Evolutionary conservation across 2,329 filamentous ascomycete species (phyloP).

Genomic region (Bretziella fagacearum): DNA sequence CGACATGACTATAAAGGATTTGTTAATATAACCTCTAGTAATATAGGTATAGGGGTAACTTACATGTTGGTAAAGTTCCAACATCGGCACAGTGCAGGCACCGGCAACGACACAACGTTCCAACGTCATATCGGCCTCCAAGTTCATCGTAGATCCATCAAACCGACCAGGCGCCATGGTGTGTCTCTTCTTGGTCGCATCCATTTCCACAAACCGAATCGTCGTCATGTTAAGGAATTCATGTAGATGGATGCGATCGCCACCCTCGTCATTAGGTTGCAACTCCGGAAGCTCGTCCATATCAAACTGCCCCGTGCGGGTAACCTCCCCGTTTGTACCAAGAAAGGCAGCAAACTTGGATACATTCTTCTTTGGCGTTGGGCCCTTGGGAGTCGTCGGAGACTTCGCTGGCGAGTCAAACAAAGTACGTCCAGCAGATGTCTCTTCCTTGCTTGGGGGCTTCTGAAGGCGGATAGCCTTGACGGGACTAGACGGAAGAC

Average conservation of each 20-base stretch:
- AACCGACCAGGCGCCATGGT: constrained; percentile 47
- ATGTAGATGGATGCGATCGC: constrained; percentile 57
- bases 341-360: constrained; percentile 9
- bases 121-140: constrained; percentile 39
- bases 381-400: constrained; percentile 31
- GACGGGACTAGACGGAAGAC: constrained; percentile 57
- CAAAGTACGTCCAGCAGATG: constrained; percentile 41
- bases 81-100: constrained; percentile 79
- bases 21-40: constrained; percentile 5
- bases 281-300: constrained; percentile 23
- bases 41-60: neutral
- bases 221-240: constrained; percentile 91
- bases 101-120: constrained; percentile 75
- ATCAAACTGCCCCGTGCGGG: constrained; percentile 18
- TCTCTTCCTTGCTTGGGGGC: constrained; percentile 50
- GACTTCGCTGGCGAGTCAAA: constrained; percentile 30
- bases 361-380: constrained; percentile 19
- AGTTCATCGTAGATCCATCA: constrained; percentile 24
- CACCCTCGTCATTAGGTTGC: constrained; percentile 28
- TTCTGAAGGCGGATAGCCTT: constrained; percentile 56
- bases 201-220: constrained; percentile 96
- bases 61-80: constrained; percentile 73
- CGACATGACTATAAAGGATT: constrained; percentile 66
- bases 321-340: constrained; percentile 18
- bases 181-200: constrained; percentile 82